phyloP scores from a whole-genome alignment of 208 protist genomes.

The Lotmaria passim region DNA sequence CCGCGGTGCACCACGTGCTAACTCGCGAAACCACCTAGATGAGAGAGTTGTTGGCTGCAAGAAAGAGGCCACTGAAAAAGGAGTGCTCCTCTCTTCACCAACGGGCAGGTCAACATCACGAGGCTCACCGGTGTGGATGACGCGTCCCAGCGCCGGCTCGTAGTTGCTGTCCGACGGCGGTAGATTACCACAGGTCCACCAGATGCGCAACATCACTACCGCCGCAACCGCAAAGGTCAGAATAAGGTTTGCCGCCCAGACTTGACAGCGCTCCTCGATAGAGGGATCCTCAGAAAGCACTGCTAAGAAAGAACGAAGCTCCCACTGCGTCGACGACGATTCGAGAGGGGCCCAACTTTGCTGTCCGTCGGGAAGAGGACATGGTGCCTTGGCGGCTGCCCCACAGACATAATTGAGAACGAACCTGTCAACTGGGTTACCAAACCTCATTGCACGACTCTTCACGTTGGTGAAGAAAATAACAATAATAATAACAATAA shows the following conservation, averaged over 20 bases:
- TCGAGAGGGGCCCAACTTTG: background rate
- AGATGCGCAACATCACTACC: background rate
- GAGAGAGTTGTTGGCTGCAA: too few species aligned
- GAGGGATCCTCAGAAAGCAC: background rate
- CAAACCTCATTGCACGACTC: too few species aligned
- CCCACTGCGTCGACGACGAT: background rate
- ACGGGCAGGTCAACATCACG: too few species aligned
- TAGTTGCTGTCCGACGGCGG: conserved; percentile 5
- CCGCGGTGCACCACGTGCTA: too few species aligned
- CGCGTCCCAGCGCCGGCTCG: conserved; percentile 11
- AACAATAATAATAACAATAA: too few species aligned
- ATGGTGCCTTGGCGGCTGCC: background rate
- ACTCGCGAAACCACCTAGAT: too few species aligned
- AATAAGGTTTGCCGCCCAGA: conserved; percentile 5
- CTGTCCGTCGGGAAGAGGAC: background rate
- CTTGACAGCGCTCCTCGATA: background rate
- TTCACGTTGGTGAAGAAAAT: too few species aligned
- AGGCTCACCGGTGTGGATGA: background rate
- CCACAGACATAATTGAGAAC: too few species aligned
- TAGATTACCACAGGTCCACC: conserved; percentile 13
- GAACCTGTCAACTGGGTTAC: too few species aligned
- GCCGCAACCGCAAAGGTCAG: background rate
- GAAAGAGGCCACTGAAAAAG: too few species aligned
- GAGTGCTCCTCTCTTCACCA: too few species aligned
- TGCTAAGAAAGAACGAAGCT: background rate